A percentile compares a stretch with the other conserved stretches of the same genome.
These are phyloP conservation scores for Boletellus emodensis DNA, from an alignment of 768 basidiomycete species.

Conservation along the genomic window DNA sequence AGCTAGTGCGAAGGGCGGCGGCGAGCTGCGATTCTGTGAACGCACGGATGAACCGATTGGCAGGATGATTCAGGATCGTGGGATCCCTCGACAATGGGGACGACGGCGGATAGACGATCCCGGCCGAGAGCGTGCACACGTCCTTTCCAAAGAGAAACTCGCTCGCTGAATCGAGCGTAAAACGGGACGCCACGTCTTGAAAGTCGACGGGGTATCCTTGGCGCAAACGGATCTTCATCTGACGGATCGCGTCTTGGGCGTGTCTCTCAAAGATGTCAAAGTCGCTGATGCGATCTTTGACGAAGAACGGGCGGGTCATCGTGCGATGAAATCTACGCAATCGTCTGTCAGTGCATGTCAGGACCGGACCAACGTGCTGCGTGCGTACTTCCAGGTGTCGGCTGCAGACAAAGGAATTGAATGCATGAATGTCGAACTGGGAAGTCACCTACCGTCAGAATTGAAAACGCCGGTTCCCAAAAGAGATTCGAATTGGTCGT, in stretches of 20 bases:
- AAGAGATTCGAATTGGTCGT: constrained; percentile 25
- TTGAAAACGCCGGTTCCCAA: constrained; percentile 40
- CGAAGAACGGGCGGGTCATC: constrained; percentile 44
- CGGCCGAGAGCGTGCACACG: constrained; percentile 35
- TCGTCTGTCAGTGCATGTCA: background rate
- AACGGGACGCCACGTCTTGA: constrained; percentile 41
- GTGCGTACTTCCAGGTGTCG: constrained; percentile 38
- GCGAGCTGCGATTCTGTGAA: constrained; percentile 37
- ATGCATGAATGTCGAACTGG: background rate
- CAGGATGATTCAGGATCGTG: constrained; percentile 26
- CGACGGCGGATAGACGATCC: constrained; percentile 33
- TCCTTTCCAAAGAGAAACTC: constrained; percentile 51
- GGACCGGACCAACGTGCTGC: background rate
- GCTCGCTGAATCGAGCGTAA: constrained; percentile 56
- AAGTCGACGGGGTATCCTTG: constrained; percentile 41
- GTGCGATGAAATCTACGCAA: constrained; percentile 36
- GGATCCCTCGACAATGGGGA: constrained; percentile 21
- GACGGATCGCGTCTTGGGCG: constrained; percentile 30
- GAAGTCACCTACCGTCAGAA: constrained; percentile 31
- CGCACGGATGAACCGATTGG: constrained; percentile 37
- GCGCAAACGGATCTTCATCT: constrained; percentile 30
- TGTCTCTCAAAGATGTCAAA: constrained; percentile 40
- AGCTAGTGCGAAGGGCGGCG: constrained; percentile 31
- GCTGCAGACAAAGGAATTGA: constrained; percentile 12
- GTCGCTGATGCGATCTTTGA: constrained; percentile 35